Evolutionary conservation across 352 stramenopile genomes (phyloP).

Genomic region (Phytophthora quininea): DNA sequence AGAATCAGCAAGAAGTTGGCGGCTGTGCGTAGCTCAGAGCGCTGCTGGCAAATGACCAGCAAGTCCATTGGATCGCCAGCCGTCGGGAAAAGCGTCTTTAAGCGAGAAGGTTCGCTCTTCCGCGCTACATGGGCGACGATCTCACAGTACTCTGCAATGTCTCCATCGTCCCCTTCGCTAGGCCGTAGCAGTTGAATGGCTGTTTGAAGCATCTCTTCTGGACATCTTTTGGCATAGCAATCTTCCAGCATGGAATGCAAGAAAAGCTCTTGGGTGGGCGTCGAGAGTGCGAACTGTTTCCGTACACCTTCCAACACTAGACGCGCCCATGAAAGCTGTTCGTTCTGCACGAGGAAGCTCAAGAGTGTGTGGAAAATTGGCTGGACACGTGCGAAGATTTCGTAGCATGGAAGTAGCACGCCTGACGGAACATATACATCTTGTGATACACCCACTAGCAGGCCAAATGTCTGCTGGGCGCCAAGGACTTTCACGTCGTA

Average conservation of each 20-base stretch:
- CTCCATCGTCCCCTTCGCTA: slow-evolving; percentile 18
- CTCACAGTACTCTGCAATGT: slow-evolving; percentile 85
- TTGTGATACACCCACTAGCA: slow-evolving; percentile 80
- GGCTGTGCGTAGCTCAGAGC: slow-evolving; percentile 74
- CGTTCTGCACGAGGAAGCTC: slow-evolving; percentile 68
- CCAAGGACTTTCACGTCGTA: slow-evolving; percentile 76
- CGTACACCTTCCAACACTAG: slow-evolving; percentile 55
- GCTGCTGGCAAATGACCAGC: slow-evolving; percentile 62
- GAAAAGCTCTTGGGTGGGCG: slow-evolving; percentile 79
- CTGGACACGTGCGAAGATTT: slow-evolving; percentile 79
- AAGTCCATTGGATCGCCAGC: slow-evolving; percentile 75
- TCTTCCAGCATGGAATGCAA: slow-evolving; percentile 81
- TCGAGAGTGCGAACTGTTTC: slow-evolving; percentile 63
- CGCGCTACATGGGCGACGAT: slow-evolving; percentile 84
- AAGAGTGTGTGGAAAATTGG: slow-evolving; percentile 82
- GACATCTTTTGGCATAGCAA: slow-evolving; percentile 56
- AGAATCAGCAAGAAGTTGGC: slow-evolving; percentile 87
- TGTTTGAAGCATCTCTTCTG: slow-evolving; percentile 43
- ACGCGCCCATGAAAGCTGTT: slow-evolving; percentile 63
- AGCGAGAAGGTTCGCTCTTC: slow-evolving; percentile 82
- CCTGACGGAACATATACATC: slow-evolving; percentile 82
- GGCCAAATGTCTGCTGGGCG: slow-evolving; percentile 65
- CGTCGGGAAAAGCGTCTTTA: slow-evolving; percentile 70
- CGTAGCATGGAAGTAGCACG: slow-evolving; percentile 66
- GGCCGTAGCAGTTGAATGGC: slow-evolving; percentile 63